Evolutionary conservation across 306 rosid species (phyloP).

Genomic region (Oxytropis ochrocephala): DNA sequence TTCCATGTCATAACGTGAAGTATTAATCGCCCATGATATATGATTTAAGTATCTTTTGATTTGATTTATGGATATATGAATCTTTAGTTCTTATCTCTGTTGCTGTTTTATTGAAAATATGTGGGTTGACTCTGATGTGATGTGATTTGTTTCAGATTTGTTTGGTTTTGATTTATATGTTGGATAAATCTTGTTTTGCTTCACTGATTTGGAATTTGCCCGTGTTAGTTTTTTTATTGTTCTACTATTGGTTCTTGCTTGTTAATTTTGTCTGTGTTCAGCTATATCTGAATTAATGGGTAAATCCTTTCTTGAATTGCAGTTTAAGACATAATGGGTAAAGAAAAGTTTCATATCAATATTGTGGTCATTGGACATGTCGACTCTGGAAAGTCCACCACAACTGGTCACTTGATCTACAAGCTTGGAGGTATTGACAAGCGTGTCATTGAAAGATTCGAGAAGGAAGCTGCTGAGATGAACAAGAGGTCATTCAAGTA

Average conservation of each 20-base stretch:
- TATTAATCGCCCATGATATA: too few relatives aligned
- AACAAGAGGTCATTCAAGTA: slow-evolving; percentile 21
- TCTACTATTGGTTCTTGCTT: neutral
- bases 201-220: neutral
- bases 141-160: neutral
- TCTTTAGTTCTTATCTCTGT: neutral
- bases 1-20: too few relatives aligned
- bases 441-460: too few relatives aligned
- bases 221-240: neutral
- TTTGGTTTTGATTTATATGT: neutral
- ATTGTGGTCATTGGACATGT: slow-evolving; percentile 41
- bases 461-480: too few relatives aligned
- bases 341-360: slow-evolving; percentile 29
- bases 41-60: too few relatives aligned
- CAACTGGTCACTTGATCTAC: slow-evolving; percentile 15
- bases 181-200: neutral
- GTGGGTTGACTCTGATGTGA: neutral
- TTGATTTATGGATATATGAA: too few relatives aligned
- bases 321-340: slow-evolving; percentile 20
- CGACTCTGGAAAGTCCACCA: slow-evolving; percentile 33
- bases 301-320: neutral
- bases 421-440: too few relatives aligned
- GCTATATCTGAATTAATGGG: neutral
- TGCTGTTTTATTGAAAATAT: neutral
- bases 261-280: too few relatives aligned